A percentile compares a stretch with the other conserved stretches of the same genome.
Evolutionary conservation across 2,329 filamentous ascomycete genomes (phyloP).

Genomic region (Neofusicoccum sp.): DNA sequence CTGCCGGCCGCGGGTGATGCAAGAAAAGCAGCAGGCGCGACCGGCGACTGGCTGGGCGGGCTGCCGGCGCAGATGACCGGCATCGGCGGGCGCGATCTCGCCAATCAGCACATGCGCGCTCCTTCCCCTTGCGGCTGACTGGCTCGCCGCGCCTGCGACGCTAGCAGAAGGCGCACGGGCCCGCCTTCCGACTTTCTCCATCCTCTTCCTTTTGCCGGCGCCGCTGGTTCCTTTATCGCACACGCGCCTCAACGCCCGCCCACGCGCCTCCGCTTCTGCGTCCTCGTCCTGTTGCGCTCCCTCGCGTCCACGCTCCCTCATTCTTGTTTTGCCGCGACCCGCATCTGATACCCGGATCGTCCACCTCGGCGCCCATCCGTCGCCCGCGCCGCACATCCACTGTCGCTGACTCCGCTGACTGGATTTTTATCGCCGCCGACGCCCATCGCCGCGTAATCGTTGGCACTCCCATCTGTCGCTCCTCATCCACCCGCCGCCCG

Average conservation of each 20-base stretch:
- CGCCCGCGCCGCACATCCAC: neutral
- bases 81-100: neutral
- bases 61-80: neutral
- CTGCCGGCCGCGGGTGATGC: neutral
- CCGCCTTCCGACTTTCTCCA: slow-evolving; percentile 15
- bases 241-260: neutral
- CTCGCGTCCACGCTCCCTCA: slow-evolving; percentile 5
- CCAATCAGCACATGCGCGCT: slow-evolving; percentile 8
- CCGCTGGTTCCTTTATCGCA: slow-evolving; percentile 3
- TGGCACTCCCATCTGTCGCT: neutral
- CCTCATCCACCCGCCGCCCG: slow-evolving; percentile 30
- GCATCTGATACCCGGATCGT: neutral
- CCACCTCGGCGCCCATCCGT: neutral
- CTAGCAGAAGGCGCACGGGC: slow-evolving; percentile 6
- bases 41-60: neutral
- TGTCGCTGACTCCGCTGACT: slow-evolving; percentile 14
- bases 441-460: neutral
- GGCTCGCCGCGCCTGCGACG: neutral
- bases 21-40: neutral
- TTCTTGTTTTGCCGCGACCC: neutral
- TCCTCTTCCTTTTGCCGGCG: slow-evolving; percentile 13
- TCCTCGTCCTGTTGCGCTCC: neutral
- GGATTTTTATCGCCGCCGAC: neutral
- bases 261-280: neutral
- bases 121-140: slow-evolving; percentile 7